Percentiles rank a stretch among this genome's conserved stretches.
phyloP scores from a whole-genome alignment of 192 early-diverging fungal genomes.

The Coemansia sp. region DNA sequence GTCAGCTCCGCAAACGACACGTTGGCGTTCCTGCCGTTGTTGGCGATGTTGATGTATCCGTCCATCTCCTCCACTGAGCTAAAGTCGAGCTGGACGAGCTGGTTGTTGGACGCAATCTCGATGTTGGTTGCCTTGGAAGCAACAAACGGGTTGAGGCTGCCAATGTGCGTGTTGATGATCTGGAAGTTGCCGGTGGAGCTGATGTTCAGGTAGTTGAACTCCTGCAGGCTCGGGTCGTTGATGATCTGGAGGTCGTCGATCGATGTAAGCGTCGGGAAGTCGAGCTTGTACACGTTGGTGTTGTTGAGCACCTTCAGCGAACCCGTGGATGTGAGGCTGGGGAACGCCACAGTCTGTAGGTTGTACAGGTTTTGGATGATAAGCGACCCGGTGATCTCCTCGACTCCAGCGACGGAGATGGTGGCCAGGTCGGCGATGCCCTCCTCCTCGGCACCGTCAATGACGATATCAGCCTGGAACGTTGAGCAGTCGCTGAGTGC shows the following conservation, averaged over 20 bases:
- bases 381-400: constrained; percentile 52
- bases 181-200: constrained; percentile 52
- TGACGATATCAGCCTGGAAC: constrained; percentile 41
- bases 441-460: constrained; percentile 24
- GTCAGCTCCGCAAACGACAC: constrained; percentile 56
- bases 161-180: constrained; percentile 54
- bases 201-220: constrained; percentile 50
- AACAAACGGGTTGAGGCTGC: constrained; percentile 36
- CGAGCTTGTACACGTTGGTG: constrained; percentile 55
- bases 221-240: constrained; percentile 54
- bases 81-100: constrained; percentile 56
- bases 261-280: constrained; percentile 32
- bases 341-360: constrained; percentile 49
- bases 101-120: constrained; percentile 59
- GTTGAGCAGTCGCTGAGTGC: constrained; percentile 41
- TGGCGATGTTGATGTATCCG: constrained; percentile 58
- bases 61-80: constrained; percentile 42
- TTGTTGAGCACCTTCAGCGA: constrained; percentile 59
- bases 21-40: constrained; percentile 55
- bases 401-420: constrained; percentile 31
- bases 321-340: constrained; percentile 36
- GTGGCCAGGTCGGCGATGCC: constrained; percentile 27
- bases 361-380: constrained; percentile 57
- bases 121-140: constrained; percentile 47
- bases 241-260: constrained; percentile 56